Evolutionary conservation across 225 moss, liverwort and hornwort genomes (phyloP).

Genomic region (Asterella californica): DNA sequence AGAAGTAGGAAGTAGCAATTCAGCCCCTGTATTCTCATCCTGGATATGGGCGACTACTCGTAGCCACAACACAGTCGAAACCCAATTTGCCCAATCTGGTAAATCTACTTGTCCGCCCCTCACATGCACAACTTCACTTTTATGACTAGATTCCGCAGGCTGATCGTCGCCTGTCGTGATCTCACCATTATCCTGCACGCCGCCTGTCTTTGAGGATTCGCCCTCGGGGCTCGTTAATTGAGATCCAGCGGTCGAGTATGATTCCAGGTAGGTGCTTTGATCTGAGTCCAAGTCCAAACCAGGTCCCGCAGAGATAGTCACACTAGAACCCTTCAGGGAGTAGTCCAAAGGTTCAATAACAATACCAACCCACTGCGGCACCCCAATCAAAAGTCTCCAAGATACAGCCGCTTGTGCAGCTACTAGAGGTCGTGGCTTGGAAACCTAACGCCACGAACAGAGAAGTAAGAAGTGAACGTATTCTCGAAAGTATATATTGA

Average conservation of each 20-base stretch:
- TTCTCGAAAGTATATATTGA: too few species aligned
- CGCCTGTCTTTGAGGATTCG: not conserved
- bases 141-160: conserved; percentile 17
- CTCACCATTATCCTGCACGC: not conserved
- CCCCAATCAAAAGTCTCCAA: conserved; percentile 75
- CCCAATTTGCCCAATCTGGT: conserved; percentile 69
- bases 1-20: conserved; percentile 57
- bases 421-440: conserved; percentile 77
- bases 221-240: not conserved
- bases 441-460: conserved; percentile 45
- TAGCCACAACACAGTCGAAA: conserved; percentile 73
- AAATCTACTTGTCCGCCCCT: conserved; percentile 66
- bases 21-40: conserved; percentile 44
- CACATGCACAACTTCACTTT: conserved; percentile 55
- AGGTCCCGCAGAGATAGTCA: conserved; percentile 61
- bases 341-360: conserved; percentile 76
- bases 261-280: conserved; percentile 67
- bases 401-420: conserved; percentile 67
- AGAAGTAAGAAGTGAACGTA: not conserved
- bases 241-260: conserved; percentile 1
- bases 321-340: conserved; percentile 61
- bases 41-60: conserved; percentile 64
- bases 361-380: conserved; percentile 88
- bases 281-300: conserved; percentile 59
- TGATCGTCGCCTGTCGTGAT: not conserved